Base-by-base conservation (phyloP, 148 eudicot genomes). In the Spergularia bocconei region DNA sequence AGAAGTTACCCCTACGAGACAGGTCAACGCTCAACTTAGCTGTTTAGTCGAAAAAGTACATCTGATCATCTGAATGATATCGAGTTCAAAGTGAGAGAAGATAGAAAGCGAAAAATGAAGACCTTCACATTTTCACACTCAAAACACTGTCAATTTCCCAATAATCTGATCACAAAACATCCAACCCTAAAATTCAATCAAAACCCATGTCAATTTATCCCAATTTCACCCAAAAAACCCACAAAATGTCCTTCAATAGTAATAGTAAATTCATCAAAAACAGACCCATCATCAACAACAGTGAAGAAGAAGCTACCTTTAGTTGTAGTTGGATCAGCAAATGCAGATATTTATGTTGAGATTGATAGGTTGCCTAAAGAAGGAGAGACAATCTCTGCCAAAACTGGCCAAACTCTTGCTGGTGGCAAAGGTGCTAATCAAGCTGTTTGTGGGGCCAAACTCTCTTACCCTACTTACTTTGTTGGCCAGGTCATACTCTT, bases 381-480 rank as follows among this genome's bases (percentile, higher is more conserved):
- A 79, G 98, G 98, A 3, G 98, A 93, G 79, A 93, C 98, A 12
- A 83, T 93, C 25, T 93, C 98, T 4, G 98, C 98, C 64, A 83
- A 81, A 68, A 73, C 87, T 13, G 97, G 98, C 5, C 92, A 89
- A 77, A 91, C 97, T 19, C 81, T 93, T 4, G 93, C 98, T 5
- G 98, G 98, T 11, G 98, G 98, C 14, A 93, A 93, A 78, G 98
- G 98, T 13, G 98, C 98, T 10, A 93, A 93, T 62, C 98, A 93
- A 63, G 98, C 98, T 0, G 97, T 88, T 11, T 93, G 97, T 53
- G 93, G 91, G 8, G 86, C 87, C 16, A 88, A 84, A 67, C 84
- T 93, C 20, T 67, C 79, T 9, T 84, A 91, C 76, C 98, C 98
- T 12, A 93, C 98, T 10, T 93, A 83, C 56, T 93, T 91, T 69